Conservation (phyloP, 2,329 filamentous ascomycete species). For the Trichoderma sp. region DNA sequence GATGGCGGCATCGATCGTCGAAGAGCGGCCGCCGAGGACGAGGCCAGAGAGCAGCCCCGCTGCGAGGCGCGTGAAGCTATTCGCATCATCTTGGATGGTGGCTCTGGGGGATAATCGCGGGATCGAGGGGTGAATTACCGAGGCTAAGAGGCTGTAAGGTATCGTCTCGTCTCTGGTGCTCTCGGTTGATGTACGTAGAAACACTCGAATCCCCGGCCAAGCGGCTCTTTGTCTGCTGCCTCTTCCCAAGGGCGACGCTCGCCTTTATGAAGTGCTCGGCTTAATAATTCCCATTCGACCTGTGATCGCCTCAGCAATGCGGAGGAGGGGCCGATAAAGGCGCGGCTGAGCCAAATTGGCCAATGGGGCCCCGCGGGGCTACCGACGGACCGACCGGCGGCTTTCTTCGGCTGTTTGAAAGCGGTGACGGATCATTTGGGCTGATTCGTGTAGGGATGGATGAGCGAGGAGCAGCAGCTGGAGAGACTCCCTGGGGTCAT, state of each 20-base stretch:
- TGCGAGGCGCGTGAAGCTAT: conserved; percentile 39
- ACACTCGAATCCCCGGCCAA: background rate
- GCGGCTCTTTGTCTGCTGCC: background rate
- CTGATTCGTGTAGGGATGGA: background rate
- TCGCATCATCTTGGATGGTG: conserved; percentile 38
- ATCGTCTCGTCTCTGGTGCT: background rate
- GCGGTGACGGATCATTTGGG: conserved; percentile 20
- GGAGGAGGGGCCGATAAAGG: conserved; percentile 20
- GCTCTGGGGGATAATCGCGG: background rate
- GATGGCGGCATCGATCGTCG: conserved; percentile 29
- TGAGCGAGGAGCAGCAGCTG: background rate
- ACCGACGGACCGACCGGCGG: conserved; percentile 36
- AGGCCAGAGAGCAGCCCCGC: conserved; percentile 35
- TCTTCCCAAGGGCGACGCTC: conserved; percentile 3
- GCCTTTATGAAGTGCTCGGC: conserved; percentile 5
- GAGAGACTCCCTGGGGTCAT: background rate
- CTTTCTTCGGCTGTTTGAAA: conserved; percentile 41
- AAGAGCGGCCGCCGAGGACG: conserved; percentile 29
- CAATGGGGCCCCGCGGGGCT: conserved; percentile 34
- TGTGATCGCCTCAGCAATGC: no score
- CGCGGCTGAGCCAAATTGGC: conserved; percentile 35
- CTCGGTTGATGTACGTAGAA: background rate
- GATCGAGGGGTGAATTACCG: background rate
- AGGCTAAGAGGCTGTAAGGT: background rate
- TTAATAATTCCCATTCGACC: background rate